Base-by-base conservation (phyloP, 2,329 filamentous ascomycete species). In the Huntiella omanensis region DNA sequence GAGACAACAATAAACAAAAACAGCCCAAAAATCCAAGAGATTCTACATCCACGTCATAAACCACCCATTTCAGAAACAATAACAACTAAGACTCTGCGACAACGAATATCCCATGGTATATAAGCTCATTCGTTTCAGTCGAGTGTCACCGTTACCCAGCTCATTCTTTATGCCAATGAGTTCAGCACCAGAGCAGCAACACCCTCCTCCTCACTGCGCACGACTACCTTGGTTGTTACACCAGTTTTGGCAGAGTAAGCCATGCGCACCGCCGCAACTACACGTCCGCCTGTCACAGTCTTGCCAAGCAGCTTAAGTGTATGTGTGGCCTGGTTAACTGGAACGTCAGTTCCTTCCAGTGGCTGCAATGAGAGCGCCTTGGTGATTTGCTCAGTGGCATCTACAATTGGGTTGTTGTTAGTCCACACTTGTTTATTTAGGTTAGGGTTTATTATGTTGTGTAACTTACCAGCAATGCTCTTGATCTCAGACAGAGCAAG, bases 261-360 rank as follows among this genome's bases (percentile, higher is more conserved):
- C 87, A 98, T 94, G 63, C 86, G 76, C 53, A 96, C 77, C 53
- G 76, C 79, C 50, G 82, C 83, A 47, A 87, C 84, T 12, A 98
- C 88, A 57, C 81, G 80, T 54, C 91, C 91, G 33, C 88, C 91
- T 33, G 75, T 78, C 52, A 96, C 80, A 38, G 85, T 94, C 76
- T 95, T 96, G 59, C 91, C 91, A 60, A 95, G 82, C 33, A 98
- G 70, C 67, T 94, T 96, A 59, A 98, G 78, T 3, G 86, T 87
- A 62, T 98, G 91, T 52, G 87, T 95, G 50, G 79, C 87, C 57
- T 80, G 80, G 58, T 80, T 92, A 54, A 94, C 70, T 0, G 85
- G 81, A 35, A 98, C 79, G 54, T 98, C 91, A 32, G 83, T 93
- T 55, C 88, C 91, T 56, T 98, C 91, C 40, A 98, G 73, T 10